Percentiles rank a stretch among this genome's conserved stretches.
Evolutionary conservation across 1,284 basidiomycete genomes (phyloP).

Genomic region (Ceratobasidium sp.): DNA sequence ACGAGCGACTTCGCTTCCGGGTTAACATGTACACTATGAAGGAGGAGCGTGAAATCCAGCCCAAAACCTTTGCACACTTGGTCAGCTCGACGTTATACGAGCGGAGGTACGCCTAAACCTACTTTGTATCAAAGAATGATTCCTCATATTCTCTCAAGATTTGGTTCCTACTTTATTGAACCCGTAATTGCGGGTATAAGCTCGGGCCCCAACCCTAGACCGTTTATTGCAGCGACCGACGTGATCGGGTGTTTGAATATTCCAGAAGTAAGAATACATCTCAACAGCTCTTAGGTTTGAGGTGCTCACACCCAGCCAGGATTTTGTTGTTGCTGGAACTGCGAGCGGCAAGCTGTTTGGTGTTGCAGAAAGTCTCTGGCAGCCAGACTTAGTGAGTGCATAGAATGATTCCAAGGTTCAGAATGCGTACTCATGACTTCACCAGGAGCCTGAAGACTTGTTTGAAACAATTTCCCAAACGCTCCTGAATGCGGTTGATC

Average conservation of each 20-base stretch:
- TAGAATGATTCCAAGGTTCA: background rate
- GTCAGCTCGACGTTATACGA: conserved; percentile 98
- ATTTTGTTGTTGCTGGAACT: conserved; percentile 96
- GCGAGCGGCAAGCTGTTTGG: conserved; percentile 94
- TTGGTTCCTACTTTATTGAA: conserved; percentile 97
- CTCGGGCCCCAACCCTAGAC: conserved; percentile 79
- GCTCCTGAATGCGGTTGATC: conserved; percentile 92
- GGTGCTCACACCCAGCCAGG: conserved; percentile 51
- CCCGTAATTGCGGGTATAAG: conserved; percentile 94
- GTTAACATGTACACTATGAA: conserved; percentile 99
- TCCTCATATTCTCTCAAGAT: conserved; percentile 53
- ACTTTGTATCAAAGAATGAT: background rate
- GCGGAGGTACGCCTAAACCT: conserved; percentile 61
- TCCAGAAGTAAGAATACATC: conserved; percentile 62
- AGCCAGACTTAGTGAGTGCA: conserved; percentile 78
- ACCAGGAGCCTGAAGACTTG: conserved; percentile 86
- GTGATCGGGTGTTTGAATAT: conserved; percentile 94
- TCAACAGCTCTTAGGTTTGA: conserved; percentile 45
- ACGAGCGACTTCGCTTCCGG: conserved; percentile 89
- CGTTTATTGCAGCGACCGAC: conserved; percentile 96
- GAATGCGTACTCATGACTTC: background rate
- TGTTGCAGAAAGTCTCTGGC: conserved; percentile 98
- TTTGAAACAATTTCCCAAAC: conserved; percentile 99
- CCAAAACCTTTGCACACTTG: conserved; percentile 95
- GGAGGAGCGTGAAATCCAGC: conserved; percentile 96